Base-by-base conservation (phyloP, 2,329 filamentous ascomycete species). In the Xylariaceae sp. region DNA sequence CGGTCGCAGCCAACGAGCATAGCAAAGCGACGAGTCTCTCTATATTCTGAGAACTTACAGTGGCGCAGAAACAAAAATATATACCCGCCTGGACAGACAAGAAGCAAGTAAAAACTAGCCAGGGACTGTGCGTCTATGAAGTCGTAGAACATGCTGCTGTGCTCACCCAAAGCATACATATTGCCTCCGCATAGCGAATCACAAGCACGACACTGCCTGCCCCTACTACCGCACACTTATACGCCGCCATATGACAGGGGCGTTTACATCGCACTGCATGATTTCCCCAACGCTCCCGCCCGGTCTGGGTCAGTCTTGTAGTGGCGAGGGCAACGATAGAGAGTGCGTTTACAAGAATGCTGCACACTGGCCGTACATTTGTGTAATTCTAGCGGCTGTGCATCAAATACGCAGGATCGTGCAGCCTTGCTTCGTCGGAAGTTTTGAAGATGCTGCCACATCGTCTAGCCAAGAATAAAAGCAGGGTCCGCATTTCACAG, bases 341-440 rank as follows among this genome's bases (percentile, higher is more conserved):
- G 37, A 37, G 8, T n/a, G 20, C 18, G 43, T 36, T 48, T 36
- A 37, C 29, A 23, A 13, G 43, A 42, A 48, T 52, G 42, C 53
- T 21, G 29, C 37, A 29, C 29, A 55, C 26, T 29, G 15, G 36
- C 33, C 26, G 9, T 16, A 45, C 21, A 50, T 48, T 41, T 16
- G 32, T 44, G 30, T 41, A 49, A 26, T 48, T 27, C 49, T 16
- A 37, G 56, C 46, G 53, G 49, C 46, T 47, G 45, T 59, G 53
- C 56, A 45, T 53, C 42, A 35, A 16, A 40, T 40, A 21, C 7
- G 43, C 44, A 53, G 57, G 37, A 57, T 59, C 37, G 50, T 18
- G 39, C 41, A 35, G 37, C 15, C 42, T 50, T 50, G 35, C 40
- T 42, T 48, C 24, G 49, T 40, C 53, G 48, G 33, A 20, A 26